Evolutionary conservation across 2,329 filamentous ascomycete species (phyloP).

Genomic region (Didymellaceae sp.): DNA sequence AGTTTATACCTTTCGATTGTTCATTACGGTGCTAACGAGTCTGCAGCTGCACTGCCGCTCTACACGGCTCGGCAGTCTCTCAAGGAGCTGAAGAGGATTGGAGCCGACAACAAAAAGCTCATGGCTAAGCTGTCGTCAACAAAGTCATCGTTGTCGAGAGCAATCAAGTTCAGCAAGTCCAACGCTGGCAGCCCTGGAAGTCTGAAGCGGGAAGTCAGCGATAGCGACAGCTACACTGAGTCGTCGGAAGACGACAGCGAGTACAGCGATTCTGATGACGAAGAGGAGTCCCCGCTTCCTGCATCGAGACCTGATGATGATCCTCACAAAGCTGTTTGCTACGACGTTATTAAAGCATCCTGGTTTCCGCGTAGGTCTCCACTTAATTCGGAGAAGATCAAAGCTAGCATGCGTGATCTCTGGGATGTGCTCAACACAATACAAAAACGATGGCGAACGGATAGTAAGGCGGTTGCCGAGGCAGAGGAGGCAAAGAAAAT

Average conservation of each 20-base stretch:
- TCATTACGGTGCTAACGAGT: slow-evolving; percentile 30
- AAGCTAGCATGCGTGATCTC: slow-evolving; percentile 61
- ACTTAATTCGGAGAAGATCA: slow-evolving; percentile 59
- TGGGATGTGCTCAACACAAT: slow-evolving; percentile 66
- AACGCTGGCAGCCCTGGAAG: slow-evolving; percentile 18
- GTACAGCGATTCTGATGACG: slow-evolving; percentile 61
- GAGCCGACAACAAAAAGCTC: slow-evolving; percentile 51
- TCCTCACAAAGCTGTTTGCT: slow-evolving; percentile 60
- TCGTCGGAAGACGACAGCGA: slow-evolving; percentile 59
- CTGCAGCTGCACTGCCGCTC: slow-evolving; percentile 49
- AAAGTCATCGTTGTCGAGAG: slow-evolving; percentile 30
- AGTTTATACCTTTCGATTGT: slow-evolving; percentile 24
- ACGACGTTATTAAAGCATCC: slow-evolving; percentile 66
- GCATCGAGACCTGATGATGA: slow-evolving; percentile 60
- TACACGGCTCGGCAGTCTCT: slow-evolving; percentile 54
- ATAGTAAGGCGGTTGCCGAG: slow-evolving; percentile 61
- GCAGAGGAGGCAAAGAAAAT: slow-evolving; percentile 64
- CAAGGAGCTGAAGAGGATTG: slow-evolving; percentile 54
- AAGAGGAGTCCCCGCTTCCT: slow-evolving; percentile 63
- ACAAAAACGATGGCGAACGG: slow-evolving; percentile 67
- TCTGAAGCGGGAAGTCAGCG: slow-evolving; percentile 45
- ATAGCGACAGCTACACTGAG: slow-evolving; percentile 54
- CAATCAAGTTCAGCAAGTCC: slow-evolving; percentile 24
- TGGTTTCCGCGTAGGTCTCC: slow-evolving; percentile 64
- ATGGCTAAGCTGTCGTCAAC: slow-evolving; percentile 38